phyloP scores from a whole-genome alignment of 176 grass and related monocot genomes.

The Urochloa ruziziensis region DNA sequence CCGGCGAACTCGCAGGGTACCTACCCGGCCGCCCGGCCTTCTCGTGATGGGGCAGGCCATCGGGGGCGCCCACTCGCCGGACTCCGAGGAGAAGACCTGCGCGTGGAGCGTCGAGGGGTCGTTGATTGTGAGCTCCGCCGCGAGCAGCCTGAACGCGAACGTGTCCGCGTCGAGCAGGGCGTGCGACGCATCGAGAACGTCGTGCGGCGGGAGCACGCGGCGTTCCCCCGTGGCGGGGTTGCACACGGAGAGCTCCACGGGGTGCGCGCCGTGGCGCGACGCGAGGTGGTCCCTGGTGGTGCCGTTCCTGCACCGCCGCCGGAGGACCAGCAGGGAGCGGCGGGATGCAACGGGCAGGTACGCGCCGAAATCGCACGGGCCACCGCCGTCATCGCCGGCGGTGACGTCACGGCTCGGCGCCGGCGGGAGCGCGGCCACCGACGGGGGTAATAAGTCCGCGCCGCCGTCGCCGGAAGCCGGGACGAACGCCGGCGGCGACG shows the following conservation, averaged over 20 bases:
- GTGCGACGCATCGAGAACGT: background rate
- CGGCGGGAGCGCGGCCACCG: background rate
- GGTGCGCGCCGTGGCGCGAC: background rate
- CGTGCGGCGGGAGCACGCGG: conserved; percentile 2
- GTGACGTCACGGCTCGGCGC: background rate
- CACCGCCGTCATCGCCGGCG: background rate
- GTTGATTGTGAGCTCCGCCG: background rate
- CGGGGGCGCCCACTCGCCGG: background rate
- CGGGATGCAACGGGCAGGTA: background rate
- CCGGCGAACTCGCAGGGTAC: background rate
- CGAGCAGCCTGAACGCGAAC: conserved; percentile 21
- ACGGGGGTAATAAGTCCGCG: background rate
- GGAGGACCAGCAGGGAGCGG: background rate
- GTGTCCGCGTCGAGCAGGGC: conserved; percentile 1
- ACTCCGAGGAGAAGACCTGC: conserved; percentile 28
- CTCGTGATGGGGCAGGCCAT: background rate
- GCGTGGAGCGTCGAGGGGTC: background rate
- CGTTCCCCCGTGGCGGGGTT: background rate
- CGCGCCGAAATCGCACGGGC: background rate
- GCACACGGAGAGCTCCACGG: background rate
- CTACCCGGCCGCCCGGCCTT: background rate
- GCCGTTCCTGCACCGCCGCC: background rate
- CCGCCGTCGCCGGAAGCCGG: background rate
- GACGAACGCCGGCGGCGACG: background rate
- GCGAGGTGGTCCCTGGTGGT: background rate